These are phyloP conservation scores for Hypholoma sublateritium DNA, from an alignment of 768 basidiomycete species.

Conservation along the genomic window DNA sequence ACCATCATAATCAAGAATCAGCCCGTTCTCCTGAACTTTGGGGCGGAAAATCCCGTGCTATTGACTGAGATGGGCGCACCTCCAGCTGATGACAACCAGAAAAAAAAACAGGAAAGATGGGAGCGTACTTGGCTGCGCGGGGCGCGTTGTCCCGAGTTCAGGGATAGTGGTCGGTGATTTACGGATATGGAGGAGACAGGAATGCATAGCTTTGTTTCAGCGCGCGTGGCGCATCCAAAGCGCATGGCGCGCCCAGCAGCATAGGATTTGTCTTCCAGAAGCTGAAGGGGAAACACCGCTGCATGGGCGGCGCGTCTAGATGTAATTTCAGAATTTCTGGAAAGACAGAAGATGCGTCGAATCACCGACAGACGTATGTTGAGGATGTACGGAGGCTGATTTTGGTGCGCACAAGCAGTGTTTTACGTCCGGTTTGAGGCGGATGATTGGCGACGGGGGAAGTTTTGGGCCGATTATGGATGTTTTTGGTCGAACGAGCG, in stretches of 20 bases:
- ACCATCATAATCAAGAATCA: neutral
- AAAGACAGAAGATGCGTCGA: slow-evolving; percentile 3
- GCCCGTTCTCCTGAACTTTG: neutral
- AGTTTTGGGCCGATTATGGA: slow-evolving; percentile 14
- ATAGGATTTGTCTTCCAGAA: neutral
- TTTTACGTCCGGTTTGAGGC: slow-evolving; percentile 13
- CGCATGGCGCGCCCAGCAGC: neutral
- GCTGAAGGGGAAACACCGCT: neutral
- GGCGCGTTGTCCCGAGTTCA: neutral
- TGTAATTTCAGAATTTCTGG: slow-evolving; percentile 1
- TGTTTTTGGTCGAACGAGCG: slow-evolving; percentile 12
- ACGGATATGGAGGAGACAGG: too few species aligned
- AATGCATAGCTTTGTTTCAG: slow-evolving; percentile 7
- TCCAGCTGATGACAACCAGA: neutral
- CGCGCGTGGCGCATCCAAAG: neutral
- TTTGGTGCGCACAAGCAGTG: slow-evolving; percentile 1
- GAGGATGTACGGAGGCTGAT: neutral
- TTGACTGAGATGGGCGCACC: neutral
- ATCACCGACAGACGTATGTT: neutral
- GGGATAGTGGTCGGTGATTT: neutral
- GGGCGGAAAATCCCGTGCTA: neutral
- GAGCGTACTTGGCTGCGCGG: neutral
- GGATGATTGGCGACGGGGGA: slow-evolving; percentile 14
- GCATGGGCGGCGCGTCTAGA: neutral
- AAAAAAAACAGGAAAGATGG: neutral